Percentiles rank a stretch among this genome's conserved stretches.
Evolutionary conservation across 345 rosid species (phyloP).

Genomic region (Stellera chamaejasme): DNA sequence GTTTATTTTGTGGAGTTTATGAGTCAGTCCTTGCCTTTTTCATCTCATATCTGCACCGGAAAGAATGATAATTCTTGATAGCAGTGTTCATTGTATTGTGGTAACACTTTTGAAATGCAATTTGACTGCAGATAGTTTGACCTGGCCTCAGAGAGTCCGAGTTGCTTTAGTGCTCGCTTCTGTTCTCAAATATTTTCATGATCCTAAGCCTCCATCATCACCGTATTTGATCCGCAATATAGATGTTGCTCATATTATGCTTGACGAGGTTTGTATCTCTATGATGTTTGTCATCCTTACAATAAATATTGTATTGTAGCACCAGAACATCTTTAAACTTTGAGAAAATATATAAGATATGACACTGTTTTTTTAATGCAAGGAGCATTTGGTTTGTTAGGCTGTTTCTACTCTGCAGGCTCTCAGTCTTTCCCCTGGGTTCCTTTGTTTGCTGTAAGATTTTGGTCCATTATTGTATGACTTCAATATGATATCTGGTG

Average conservation of each 20-base stretch:
- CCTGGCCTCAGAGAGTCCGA: too few relatives aligned
- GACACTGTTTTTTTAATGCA: too few relatives aligned
- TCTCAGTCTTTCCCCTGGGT: background rate
- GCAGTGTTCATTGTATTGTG: too few relatives aligned
- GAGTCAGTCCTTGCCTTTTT: too few relatives aligned
- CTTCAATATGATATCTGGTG: conserved; percentile 4
- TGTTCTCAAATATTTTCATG: background rate
- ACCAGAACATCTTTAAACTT: background rate
- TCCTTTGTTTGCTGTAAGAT: background rate
- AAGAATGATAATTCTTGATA: too few relatives aligned
- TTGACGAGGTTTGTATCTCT: background rate
- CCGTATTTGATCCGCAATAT: conserved; percentile 4
- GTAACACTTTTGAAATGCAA: too few relatives aligned
- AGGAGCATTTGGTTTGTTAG: background rate
- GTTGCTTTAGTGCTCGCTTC: too few relatives aligned
- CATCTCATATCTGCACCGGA: too few relatives aligned
- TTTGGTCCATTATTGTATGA: background rate
- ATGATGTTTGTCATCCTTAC: background rate
- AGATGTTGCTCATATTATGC: background rate
- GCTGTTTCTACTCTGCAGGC: background rate
- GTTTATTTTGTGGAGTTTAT: too few relatives aligned
- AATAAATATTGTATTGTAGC: too few relatives aligned
- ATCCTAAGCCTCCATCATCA: background rate
- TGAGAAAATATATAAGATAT: too few relatives aligned
- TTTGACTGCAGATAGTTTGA: too few relatives aligned